These are phyloP conservation scores for Paramarasmius palmivorus DNA, from an alignment of 1,284 basidiomycete genomes.

Conservation along the genomic window DNA sequence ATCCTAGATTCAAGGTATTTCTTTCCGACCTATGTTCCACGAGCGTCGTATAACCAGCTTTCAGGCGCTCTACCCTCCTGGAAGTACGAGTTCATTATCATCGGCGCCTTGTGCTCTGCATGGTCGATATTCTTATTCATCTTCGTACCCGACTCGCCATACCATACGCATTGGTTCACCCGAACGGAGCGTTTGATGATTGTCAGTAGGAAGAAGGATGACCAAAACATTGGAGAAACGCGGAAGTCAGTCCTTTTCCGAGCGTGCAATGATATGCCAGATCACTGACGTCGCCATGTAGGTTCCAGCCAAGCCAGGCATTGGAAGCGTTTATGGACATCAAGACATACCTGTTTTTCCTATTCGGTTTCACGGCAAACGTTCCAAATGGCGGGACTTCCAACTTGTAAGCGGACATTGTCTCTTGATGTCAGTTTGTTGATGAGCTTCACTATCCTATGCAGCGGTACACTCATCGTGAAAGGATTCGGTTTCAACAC, in stretches of 20 bases:
- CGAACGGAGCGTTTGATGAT: conserved; percentile 33
- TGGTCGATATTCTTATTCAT: conserved; percentile 28
- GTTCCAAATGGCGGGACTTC: conserved; percentile 29
- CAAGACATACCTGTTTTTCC: conserved; percentile 31
- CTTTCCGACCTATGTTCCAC: no score
- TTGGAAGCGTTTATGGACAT: conserved; percentile 27
- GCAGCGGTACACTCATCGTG: conserved; percentile 34
- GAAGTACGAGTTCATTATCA: conserved; percentile 38
- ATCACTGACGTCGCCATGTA: not conserved
- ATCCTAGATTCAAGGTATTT: no score
- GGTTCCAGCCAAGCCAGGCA: conserved; percentile 33
- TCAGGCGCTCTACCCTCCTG: conserved; percentile 28
- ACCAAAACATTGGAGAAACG: conserved; percentile 27
- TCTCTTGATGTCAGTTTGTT: not conserved
- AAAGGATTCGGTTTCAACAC: conserved; percentile 39
- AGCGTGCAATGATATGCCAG: not conserved
- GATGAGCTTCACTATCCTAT: not conserved
- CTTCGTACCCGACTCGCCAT: conserved; percentile 35
- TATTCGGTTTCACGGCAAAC: conserved; percentile 29
- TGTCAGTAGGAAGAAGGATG: conserved; percentile 31
- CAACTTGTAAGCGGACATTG: conserved; percentile 19
- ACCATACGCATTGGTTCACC: conserved; percentile 34
- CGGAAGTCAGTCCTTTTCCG: conserved; percentile 19
- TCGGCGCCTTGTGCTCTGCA: conserved; percentile 26
- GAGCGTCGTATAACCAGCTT: no score